Conservation (phyloP, 306 rosid species). For the Medicago ruthenica region DNA sequence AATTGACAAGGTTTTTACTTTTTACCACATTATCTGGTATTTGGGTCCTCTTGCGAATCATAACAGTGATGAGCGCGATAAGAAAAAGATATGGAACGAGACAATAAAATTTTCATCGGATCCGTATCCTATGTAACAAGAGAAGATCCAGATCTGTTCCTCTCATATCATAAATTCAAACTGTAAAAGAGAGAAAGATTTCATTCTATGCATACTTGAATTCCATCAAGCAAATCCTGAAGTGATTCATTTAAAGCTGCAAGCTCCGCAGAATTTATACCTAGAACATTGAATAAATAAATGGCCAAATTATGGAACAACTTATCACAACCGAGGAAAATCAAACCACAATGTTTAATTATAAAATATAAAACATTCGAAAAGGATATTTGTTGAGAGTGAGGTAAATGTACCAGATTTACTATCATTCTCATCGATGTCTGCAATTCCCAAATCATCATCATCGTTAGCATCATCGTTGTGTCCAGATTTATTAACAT, state of each 20-base stretch:
- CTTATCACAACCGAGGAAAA: conserved; percentile 36
- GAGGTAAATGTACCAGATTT: conserved; percentile 54
- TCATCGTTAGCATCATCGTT: conserved; percentile 52
- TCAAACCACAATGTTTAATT: conserved; percentile 6
- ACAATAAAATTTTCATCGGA: background rate
- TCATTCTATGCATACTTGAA: conserved; percentile 64
- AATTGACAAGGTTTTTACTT: background rate
- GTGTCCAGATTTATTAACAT: conserved; percentile 59
- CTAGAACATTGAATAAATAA: conserved; percentile 49
- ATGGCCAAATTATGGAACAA: conserved; percentile 39
- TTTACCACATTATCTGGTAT: conserved; percentile 1
- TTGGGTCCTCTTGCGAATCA: background rate
- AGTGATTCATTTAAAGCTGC: conserved; percentile 83
- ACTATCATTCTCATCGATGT: conserved; percentile 73
- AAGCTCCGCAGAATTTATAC: conserved; percentile 67
- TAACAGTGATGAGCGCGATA: background rate
- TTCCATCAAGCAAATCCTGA: conserved; percentile 93
- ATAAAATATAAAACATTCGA: background rate
- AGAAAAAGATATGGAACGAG: background rate
- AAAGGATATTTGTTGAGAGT: conserved; percentile 14
- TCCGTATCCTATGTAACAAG: conserved; percentile 16
- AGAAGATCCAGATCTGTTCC: conserved; percentile 35
- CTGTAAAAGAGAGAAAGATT: conserved; percentile 15
- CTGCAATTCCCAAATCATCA: conserved; percentile 86
- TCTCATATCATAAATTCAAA: conserved; percentile 32